A percentile compares a stretch with the other conserved stretches of the same genome.
Conservation (phyloP, 2,329 filamentous ascomycete species). For the Botrytis aclada region DNA sequence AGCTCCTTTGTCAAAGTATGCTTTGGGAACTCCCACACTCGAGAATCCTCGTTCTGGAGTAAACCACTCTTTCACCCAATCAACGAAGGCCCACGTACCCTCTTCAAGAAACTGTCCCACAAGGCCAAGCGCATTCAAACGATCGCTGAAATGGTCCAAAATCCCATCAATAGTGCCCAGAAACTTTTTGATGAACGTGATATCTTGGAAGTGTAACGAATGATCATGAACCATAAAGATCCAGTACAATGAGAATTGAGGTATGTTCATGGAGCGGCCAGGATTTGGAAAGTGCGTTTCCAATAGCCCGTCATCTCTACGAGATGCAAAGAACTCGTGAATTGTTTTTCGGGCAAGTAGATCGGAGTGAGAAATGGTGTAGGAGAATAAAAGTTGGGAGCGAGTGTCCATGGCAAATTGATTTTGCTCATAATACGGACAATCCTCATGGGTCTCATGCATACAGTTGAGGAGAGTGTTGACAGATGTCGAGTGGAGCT, state of each 20-base stretch:
- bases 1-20: background rate
- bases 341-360: slow-evolving; percentile 38
- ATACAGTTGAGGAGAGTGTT: slow-evolving; percentile 22
- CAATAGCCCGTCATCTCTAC: slow-evolving; percentile 28
- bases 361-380: slow-evolving; percentile 37
- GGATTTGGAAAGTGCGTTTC: slow-evolving; percentile 37
- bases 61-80: slow-evolving; percentile 9
- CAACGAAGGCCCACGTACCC: slow-evolving; percentile 5
- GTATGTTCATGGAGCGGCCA: background rate
- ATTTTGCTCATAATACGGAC: slow-evolving; percentile 40
- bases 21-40: slow-evolving; percentile 2
- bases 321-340: background rate
- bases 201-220: background rate
- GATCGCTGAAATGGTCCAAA: background rate
- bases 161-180: background rate
- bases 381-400: slow-evolving; percentile 37
- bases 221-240: slow-evolving; percentile 10
- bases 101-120: background rate
- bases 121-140: background rate
- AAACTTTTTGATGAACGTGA: background rate
- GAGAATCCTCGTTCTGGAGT: background rate
- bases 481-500: slow-evolving; percentile 13
- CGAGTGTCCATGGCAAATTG: slow-evolving; percentile 36
- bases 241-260: background rate
- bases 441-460: slow-evolving; percentile 37